Conservation (phyloP, 805 yeast species). For the Myxozyma kluyveri region DNA sequence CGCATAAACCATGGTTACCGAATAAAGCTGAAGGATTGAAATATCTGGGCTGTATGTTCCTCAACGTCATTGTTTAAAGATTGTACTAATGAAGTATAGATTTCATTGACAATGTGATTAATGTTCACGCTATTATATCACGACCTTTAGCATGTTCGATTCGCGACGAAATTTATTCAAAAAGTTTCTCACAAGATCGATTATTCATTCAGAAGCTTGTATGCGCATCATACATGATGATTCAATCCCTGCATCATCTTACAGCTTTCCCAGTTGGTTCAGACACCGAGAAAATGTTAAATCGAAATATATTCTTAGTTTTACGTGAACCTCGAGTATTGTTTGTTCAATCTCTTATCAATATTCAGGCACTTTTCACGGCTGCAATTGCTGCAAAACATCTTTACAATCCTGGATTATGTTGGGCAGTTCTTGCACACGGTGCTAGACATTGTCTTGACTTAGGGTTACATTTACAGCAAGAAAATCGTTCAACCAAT, state of each 20-base stretch:
- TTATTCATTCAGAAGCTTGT: slow-evolving; percentile 17
- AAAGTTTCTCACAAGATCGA: slow-evolving; percentile 10
- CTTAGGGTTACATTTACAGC: slow-evolving; percentile 15
- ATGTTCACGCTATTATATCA: slow-evolving; percentile 9
- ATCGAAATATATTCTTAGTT: slow-evolving; percentile 19
- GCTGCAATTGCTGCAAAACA: slow-evolving; percentile 25
- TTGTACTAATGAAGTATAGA: background rate
- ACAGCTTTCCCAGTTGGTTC: slow-evolving; percentile 1
- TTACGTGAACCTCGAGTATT: slow-evolving; percentile 20
- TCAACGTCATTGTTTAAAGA: background rate
- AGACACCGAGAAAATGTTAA: slow-evolving; percentile 13
- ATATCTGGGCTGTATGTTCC: slow-evolving; percentile 12
- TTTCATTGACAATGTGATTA: slow-evolving; percentile 5
- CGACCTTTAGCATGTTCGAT: slow-evolving; percentile 6
- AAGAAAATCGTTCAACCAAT: background rate
- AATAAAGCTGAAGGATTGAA: slow-evolving; percentile 9
- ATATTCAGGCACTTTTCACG: slow-evolving; percentile 18
- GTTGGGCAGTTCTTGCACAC: slow-evolving; percentile 25
- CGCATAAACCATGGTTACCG: slow-evolving; percentile 23
- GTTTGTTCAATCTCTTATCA: slow-evolving; percentile 17
- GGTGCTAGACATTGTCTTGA: slow-evolving; percentile 25
- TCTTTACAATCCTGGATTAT: slow-evolving; percentile 23
- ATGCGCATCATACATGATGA: slow-evolving; percentile 24
- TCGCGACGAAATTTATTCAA: slow-evolving; percentile 11
- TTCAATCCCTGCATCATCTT: slow-evolving; percentile 10